Conservation (phyloP, 208 protist genomes). For the Porcisia deanei region DNA sequence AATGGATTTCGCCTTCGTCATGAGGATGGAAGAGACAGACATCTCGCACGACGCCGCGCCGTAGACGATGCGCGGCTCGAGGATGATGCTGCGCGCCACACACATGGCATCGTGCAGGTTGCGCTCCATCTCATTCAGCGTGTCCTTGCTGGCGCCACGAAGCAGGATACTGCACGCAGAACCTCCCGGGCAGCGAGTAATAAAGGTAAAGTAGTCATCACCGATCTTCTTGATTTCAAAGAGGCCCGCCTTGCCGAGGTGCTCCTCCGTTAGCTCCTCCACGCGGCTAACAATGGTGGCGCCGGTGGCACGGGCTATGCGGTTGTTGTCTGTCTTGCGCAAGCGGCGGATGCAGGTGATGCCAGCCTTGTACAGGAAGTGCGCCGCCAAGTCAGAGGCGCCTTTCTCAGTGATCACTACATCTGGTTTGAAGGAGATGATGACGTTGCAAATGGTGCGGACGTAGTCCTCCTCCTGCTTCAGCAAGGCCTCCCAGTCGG, state of each 20-base stretch:
- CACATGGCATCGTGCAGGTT: slow-evolving; percentile 99
- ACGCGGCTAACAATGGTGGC: slow-evolving; percentile 98
- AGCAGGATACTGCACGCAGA: slow-evolving; percentile 99
- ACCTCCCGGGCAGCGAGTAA: slow-evolving; percentile 97
- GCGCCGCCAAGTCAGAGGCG: slow-evolving; percentile 98
- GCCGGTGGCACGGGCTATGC: slow-evolving; percentile 97
- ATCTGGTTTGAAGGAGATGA: slow-evolving; percentile 99
- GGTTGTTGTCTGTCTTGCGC: slow-evolving; percentile 99
- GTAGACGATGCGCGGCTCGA: slow-evolving; percentile 97
- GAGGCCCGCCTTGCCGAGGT: slow-evolving; percentile 98
- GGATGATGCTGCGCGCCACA: slow-evolving; percentile 98
- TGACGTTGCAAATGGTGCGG: slow-evolving; percentile 96
- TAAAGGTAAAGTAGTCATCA: slow-evolving; percentile 99
- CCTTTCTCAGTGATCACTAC: slow-evolving; percentile 99
- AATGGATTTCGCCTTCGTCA: slow-evolving; percentile 94
- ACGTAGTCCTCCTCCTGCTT: slow-evolving; percentile 99
- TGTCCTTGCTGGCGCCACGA: slow-evolving; percentile 99
- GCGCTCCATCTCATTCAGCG: slow-evolving; percentile 99
- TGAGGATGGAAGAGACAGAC: slow-evolving; percentile 93
- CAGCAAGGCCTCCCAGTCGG: slow-evolving; percentile 97
- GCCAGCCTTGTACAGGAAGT: slow-evolving; percentile 97
- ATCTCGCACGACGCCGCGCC: slow-evolving; percentile 99
- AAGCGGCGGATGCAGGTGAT: slow-evolving; percentile 98
- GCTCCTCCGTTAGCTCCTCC: slow-evolving; percentile 96
- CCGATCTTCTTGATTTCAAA: slow-evolving; percentile 99